A percentile compares a stretch with the other conserved stretches of the same genome.
These are phyloP conservation scores for Aspergillus bridgeri DNA, from an alignment of 495 filamentous ascomycete species.

Conservation along the genomic window DNA sequence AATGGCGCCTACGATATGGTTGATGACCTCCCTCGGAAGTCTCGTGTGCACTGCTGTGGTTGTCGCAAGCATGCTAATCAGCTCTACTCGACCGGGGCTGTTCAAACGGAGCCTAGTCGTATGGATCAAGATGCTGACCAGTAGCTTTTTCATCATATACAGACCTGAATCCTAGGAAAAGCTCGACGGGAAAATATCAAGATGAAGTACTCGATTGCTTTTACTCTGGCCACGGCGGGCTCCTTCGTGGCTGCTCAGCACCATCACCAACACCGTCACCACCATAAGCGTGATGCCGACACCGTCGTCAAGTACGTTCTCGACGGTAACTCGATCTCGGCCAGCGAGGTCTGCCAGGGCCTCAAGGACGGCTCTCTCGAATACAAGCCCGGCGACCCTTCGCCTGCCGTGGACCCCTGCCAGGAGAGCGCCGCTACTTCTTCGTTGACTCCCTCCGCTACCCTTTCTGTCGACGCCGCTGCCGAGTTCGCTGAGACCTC, in stretches of 20 bases:
- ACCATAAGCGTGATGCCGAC: constrained; percentile 38
- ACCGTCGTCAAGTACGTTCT: constrained; percentile 59
- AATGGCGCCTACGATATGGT: neutral
- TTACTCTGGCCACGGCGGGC: constrained; percentile 45
- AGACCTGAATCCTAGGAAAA: constrained; percentile 1
- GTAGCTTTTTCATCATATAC: neutral
- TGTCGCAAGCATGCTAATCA: neutral
- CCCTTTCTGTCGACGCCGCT: constrained; percentile 22
- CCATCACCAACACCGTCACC: constrained; percentile 42
- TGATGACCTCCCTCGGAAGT: neutral
- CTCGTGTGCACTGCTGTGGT: neutral
- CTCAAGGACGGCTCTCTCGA: constrained; percentile 51
- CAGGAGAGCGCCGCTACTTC: constrained; percentile 16
- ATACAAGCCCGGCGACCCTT: constrained; percentile 32
- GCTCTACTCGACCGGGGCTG: neutral
- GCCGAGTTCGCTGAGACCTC: constrained; percentile 33
- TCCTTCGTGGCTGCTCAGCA: constrained; percentile 44
- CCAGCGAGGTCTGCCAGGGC: constrained; percentile 57
- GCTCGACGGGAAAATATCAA: constrained; percentile 12
- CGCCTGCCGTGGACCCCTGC: constrained; percentile 32
- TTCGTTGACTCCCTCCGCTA: constrained; percentile 17
- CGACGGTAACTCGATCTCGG: constrained; percentile 50
- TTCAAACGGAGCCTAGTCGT: neutral
- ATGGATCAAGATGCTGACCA: neutral
- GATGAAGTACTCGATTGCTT: constrained; percentile 46